A percentile compares a stretch with the other conserved stretches of the same genome.
Conservation (phyloP, 2,329 filamentous ascomycete genomes). For the Hymenoscyphus occultus region DNA sequence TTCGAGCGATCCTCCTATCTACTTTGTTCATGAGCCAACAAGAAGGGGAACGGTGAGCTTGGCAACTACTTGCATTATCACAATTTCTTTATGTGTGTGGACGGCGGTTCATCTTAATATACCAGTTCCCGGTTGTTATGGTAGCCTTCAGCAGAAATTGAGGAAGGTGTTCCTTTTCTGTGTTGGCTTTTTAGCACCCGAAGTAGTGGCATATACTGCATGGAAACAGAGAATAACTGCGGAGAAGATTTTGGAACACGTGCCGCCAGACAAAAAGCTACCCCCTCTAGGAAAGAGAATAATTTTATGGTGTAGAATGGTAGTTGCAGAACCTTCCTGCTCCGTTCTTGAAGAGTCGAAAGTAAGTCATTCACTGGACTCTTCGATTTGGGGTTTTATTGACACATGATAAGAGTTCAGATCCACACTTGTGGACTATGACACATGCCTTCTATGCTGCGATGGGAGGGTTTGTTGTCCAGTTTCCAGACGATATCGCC, state of each 20-base stretch:
- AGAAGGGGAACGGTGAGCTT: not conserved
- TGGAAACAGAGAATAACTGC: not conserved
- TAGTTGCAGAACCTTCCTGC: no score
- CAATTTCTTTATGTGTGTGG: not conserved
- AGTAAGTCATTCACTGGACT: no score
- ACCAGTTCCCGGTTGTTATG: not conserved
- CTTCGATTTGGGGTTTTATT: no score
- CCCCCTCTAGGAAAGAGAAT: not conserved
- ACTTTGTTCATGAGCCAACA: not conserved
- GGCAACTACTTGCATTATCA: not conserved
- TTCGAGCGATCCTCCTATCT: no score
- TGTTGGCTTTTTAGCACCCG: not conserved
- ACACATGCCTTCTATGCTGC: not conserved
- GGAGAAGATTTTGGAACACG: not conserved
- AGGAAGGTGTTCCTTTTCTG: not conserved
- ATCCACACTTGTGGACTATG: no score
- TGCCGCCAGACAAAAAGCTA: not conserved
- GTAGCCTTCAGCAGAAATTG: not conserved
- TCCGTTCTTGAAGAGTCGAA: no score
- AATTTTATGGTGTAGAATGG: not conserved
- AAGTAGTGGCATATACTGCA: not conserved
- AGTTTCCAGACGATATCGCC: no score
- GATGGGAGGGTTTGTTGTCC: not conserved
- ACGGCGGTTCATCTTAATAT: not conserved
- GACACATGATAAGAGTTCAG: no score